Conservation (phyloP, 2,329 filamentous ascomycete genomes). For the Penicillium sp. region DNA sequence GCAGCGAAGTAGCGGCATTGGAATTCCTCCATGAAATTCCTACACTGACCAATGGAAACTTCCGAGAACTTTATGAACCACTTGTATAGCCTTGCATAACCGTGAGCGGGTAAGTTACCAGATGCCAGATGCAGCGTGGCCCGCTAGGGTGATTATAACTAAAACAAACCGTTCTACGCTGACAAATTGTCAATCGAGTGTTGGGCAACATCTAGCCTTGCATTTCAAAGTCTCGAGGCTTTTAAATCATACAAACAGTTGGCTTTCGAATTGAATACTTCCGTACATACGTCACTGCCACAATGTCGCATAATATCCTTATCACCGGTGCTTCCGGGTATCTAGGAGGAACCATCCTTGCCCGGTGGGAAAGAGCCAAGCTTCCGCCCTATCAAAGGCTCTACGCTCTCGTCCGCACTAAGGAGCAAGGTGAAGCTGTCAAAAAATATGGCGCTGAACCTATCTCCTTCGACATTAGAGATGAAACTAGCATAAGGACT, state of each 20-base stretch:
- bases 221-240: background rate
- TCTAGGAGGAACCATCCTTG: constrained; percentile 58
- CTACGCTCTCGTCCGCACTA: constrained; percentile 56
- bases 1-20: background rate
- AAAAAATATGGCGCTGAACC: constrained; percentile 53
- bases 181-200: background rate
- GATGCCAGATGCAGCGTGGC: background rate
- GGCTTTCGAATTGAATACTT: background rate
- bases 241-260: background rate
- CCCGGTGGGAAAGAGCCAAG: constrained; percentile 42
- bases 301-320: constrained; percentile 29
- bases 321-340: constrained; percentile 52
- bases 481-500: constrained; percentile 44
- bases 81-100: background rate
- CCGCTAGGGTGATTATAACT: background rate
- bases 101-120: background rate
- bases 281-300: background rate
- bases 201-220: background rate
- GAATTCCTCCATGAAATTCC: background rate
- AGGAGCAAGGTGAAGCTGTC: constrained; percentile 54
- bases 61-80: background rate
- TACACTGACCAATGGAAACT: background rate
- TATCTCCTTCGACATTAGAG: constrained; percentile 48
- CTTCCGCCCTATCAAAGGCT: constrained; percentile 54
- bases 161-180: background rate